phyloP scores from a whole-genome alignment of 2,329 filamentous ascomycete species.

The Orbilia brochopaga region DNA sequence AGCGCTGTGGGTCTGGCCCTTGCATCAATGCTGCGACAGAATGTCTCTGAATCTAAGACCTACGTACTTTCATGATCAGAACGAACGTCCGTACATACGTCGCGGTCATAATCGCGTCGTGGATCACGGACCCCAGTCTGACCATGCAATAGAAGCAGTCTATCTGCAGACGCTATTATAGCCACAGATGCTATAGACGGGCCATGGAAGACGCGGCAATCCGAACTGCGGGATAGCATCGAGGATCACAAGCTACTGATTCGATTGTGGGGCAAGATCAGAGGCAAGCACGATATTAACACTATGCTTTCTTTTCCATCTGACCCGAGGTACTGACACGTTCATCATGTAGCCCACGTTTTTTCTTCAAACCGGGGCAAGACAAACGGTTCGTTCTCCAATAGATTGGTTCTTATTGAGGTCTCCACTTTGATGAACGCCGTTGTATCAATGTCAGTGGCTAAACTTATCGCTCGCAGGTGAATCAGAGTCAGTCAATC shows the following conservation, averaged over 20 bases:
- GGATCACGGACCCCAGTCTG: no score
- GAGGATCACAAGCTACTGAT: not conserved
- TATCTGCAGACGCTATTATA: no score
- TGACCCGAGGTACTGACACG: no score
- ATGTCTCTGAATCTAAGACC: constrained; percentile 49
- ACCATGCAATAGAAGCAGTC: no score
- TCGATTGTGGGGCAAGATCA: not conserved
- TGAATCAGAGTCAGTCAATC: not conserved
- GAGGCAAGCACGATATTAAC: no score
- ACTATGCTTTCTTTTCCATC: not conserved
- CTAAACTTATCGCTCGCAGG: not conserved
- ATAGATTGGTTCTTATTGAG: not conserved
- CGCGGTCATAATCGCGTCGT: constrained; percentile 1
- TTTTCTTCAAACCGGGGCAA: constrained; percentile 34
- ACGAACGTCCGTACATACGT: no score
- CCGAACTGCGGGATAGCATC: constrained; percentile 36
- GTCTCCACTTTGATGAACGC: no score
- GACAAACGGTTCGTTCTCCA: constrained; percentile 22
- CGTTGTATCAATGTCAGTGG: no score
- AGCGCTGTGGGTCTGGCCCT: constrained; percentile 33
- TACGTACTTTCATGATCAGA: constrained; percentile 11
- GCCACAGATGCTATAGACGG: no score
- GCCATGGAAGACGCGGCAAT: constrained; percentile 6
- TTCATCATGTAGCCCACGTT: constrained; percentile 19
- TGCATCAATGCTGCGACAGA: constrained; percentile 49